phyloP scores from a whole-genome alignment of 2,329 filamentous ascomycete species.

The Gremmenia infestans region DNA sequence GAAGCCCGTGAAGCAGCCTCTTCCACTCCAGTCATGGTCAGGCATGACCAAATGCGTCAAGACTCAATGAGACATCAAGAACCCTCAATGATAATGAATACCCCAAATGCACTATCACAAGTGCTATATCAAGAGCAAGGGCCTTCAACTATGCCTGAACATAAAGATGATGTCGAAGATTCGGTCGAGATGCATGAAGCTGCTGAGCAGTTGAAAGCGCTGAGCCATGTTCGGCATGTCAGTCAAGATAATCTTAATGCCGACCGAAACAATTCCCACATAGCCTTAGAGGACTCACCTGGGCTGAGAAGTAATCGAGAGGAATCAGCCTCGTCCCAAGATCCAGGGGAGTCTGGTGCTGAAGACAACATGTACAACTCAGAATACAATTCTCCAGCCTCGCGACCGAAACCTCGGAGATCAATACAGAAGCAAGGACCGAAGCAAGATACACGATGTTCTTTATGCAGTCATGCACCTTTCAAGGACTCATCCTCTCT shows the following conservation, averaged over 20 bases:
- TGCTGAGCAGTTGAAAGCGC: constrained; percentile 60
- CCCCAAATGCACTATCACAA: constrained; percentile 22
- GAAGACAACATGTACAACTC: constrained; percentile 37
- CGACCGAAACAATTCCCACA: constrained; percentile 30
- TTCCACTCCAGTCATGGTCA: constrained; percentile 34
- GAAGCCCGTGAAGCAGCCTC: constrained; percentile 35
- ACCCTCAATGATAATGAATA: constrained; percentile 22
- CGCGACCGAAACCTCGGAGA: constrained; percentile 29
- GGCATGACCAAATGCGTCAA: constrained; percentile 36
- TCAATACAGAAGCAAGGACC: constrained; percentile 33
- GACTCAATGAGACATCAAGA: constrained; percentile 21
- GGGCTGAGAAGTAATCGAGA: constrained; percentile 35
- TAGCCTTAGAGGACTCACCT: constrained; percentile 29
- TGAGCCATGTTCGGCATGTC: constrained; percentile 56
- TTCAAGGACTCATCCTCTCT: constrained; percentile 64
- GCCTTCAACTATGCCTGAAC: constrained; percentile 25
- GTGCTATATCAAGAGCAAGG: constrained; percentile 24
- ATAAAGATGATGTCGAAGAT: constrained; percentile 51
- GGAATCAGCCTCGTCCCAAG: constrained; percentile 38
- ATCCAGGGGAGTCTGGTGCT: constrained; percentile 34
- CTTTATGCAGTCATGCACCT: constrained; percentile 56
- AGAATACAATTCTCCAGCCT: constrained; percentile 31
- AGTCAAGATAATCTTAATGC: constrained; percentile 40
- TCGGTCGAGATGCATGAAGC: constrained; percentile 67
- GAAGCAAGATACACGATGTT: constrained; percentile 59